These are phyloP conservation scores for Amphibolis antarctica DNA, from an alignment of 106 monocot genomes.

Conservation along the genomic window DNA sequence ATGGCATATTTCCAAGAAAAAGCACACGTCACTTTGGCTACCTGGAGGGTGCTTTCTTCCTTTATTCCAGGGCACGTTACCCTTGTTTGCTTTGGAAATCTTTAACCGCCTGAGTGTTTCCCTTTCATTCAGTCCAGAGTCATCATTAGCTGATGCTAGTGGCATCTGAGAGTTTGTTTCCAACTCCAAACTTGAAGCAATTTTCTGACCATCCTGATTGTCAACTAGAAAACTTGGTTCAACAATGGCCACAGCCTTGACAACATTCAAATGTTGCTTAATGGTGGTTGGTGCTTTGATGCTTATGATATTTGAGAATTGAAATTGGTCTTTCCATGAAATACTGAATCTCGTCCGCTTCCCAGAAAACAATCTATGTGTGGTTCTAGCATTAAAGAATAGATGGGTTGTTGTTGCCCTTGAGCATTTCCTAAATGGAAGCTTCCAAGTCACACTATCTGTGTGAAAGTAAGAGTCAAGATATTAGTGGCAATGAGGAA, in stretches of 20 bases:
- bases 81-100: constrained; percentile 91
- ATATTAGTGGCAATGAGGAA: not conserved
- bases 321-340: constrained; percentile 25
- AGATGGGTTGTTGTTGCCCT: constrained; percentile 12
- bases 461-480: constrained; percentile 3
- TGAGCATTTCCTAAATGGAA: constrained; percentile 18
- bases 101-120: constrained; percentile 58
- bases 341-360: constrained; percentile 11
- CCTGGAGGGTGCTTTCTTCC: constrained; percentile 92
- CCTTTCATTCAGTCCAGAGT: constrained; percentile 39
- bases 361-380: constrained; percentile 4
- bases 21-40: constrained; percentile 2
- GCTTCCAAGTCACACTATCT: constrained; percentile 22
- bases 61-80: constrained; percentile 97
- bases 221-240: constrained; percentile 23
- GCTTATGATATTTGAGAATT: constrained; percentile 6
- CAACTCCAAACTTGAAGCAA: constrained; percentile 16
- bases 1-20: not conserved
- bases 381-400: constrained; percentile 20
- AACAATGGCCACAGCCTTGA: constrained; percentile 46
- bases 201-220: constrained; percentile 11
- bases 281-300: constrained; percentile 5
- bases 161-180: constrained; percentile 14
- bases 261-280: constrained; percentile 8
- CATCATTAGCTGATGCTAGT: constrained; percentile 20